Evolutionary conservation across 495 filamentous ascomycete species (phyloP).

Genomic region (Neurospora sp.): DNA sequence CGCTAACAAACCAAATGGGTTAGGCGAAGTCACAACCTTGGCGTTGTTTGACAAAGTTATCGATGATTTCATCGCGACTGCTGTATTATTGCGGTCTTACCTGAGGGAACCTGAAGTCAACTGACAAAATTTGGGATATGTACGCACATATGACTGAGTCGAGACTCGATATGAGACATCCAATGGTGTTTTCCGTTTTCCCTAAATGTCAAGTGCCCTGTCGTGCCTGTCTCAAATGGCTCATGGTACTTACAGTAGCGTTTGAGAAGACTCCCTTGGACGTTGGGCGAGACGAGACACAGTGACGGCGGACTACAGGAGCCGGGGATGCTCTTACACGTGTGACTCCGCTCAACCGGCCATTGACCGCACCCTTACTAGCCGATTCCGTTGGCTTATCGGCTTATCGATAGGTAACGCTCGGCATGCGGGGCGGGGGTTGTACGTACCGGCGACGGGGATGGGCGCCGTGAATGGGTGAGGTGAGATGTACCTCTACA

Average conservation of each 20-base stretch:
- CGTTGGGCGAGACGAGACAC: neutral
- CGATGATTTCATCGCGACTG: neutral
- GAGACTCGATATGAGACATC: neutral
- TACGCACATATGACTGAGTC: neutral
- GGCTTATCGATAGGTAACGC: neutral
- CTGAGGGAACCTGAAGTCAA: neutral
- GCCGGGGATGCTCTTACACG: neutral
- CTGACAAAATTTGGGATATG: neutral
- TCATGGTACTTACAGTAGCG: neutral
- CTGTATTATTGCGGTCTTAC: neutral
- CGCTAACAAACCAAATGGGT: neutral
- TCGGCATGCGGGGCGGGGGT: neutral
- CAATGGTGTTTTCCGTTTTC: neutral
- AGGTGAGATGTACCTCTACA: neutral
- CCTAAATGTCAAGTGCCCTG: neutral
- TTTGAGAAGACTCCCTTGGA: neutral
- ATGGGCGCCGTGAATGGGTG: neutral
- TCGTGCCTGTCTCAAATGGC: neutral
- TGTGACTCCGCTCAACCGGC: neutral
- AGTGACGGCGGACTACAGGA: neutral
- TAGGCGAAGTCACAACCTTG: neutral
- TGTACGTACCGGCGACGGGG: neutral
- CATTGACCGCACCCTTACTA: neutral
- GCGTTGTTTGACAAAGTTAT: neutral
- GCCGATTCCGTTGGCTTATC: neutral